These are phyloP conservation scores for Ustilago curta DNA, from an alignment of 1,284 basidiomycete genomes.

Conservation along the genomic window DNA sequence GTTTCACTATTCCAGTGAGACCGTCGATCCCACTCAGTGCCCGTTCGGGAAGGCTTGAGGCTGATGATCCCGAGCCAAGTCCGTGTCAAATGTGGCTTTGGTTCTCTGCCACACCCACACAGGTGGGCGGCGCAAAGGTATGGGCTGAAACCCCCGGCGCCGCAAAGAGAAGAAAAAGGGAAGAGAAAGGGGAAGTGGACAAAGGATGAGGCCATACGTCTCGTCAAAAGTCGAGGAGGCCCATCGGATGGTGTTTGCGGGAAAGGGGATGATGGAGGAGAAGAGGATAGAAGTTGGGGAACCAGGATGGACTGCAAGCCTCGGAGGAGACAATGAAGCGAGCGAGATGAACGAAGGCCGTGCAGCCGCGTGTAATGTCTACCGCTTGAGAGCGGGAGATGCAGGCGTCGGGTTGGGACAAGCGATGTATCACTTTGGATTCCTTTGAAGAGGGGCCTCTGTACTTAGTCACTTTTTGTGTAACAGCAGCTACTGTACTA, in stretches of 20 bases:
- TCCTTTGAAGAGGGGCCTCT: neutral
- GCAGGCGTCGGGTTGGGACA: neutral
- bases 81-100: too few species aligned
- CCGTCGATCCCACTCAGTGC: too few species aligned
- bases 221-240: conserved; percentile 44
- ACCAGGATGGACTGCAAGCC: conserved; percentile 4
- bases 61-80: too few species aligned
- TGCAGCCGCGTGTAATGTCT: conserved; percentile 32
- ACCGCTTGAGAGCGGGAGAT: neutral
- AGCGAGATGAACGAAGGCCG: neutral
- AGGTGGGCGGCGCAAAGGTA: conserved; percentile 16
- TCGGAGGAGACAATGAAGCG: neutral
- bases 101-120: too few species aligned
- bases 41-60: too few species aligned
- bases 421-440: neutral
- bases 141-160: conserved; percentile 7
- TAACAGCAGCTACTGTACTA: neutral
- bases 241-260: conserved; percentile 25
- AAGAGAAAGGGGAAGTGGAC: neutral
- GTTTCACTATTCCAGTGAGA: too few species aligned
- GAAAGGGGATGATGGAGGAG: conserved; percentile 7
- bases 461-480: neutral
- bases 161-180: neutral
- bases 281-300: conserved; percentile 35
- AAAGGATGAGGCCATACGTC: conserved; percentile 40